phyloP scores from a whole-genome alignment of 345 rosid species.

The Trapa incisa region DNA sequence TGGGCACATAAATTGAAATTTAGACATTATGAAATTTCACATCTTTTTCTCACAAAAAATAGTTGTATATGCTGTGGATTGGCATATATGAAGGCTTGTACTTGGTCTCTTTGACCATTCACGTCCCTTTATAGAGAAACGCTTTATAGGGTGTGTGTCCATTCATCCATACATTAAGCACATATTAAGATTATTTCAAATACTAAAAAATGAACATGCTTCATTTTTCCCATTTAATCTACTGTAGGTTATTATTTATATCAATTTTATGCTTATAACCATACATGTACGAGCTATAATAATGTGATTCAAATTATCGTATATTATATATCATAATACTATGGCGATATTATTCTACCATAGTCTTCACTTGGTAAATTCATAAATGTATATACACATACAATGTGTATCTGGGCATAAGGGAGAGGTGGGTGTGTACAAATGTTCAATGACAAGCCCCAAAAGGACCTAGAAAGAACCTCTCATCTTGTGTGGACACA shows the following conservation, averaged over 20 bases:
- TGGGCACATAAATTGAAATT: conserved; percentile 5
- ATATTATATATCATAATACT: too few species aligned
- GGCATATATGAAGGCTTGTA: neutral
- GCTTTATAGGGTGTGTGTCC: neutral
- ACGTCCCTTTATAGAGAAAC: neutral
- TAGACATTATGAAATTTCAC: neutral
- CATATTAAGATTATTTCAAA: too few species aligned
- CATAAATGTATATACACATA: neutral
- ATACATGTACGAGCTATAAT: too few species aligned
- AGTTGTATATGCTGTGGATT: neutral
- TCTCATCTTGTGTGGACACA: conserved; percentile 7
- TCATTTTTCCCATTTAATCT: neutral
- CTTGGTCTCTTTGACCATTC: conserved; percentile 2
- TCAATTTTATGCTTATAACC: too few species aligned
- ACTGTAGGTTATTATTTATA: too few species aligned
- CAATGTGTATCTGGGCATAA: neutral
- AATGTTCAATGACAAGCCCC: neutral
- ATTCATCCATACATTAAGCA: neutral
- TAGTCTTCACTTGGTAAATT: neutral
- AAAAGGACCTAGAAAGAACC: neutral
- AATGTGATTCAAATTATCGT: too few species aligned
- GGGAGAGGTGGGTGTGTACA: neutral
- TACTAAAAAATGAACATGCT: too few species aligned
- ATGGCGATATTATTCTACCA: neutral
- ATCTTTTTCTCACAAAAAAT: neutral